Conservation (phyloP, 169 alveolate species). For the Plasmodium berghei region DNA sequence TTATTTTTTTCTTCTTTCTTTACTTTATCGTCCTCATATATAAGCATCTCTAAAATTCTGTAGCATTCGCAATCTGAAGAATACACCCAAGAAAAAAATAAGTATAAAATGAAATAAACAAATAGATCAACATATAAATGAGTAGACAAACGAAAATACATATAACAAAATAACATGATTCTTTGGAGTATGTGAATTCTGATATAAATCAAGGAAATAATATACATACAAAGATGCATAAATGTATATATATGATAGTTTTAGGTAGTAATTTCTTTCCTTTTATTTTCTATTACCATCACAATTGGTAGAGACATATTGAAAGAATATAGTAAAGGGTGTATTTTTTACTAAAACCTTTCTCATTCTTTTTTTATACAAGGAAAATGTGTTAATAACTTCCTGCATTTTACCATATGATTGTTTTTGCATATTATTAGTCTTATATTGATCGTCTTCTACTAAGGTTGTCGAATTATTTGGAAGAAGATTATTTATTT, state of each 20-base stretch:
- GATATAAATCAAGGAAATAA: too few species aligned
- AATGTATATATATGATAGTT: too few species aligned
- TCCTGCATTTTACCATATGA: neutral
- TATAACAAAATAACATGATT: neutral
- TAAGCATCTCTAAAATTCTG: conserved; percentile 52
- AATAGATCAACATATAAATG: neutral
- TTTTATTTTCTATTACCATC: conserved; percentile 23
- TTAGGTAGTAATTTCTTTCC: too few species aligned
- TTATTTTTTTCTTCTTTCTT: conserved; percentile 9
- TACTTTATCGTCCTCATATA: conserved; percentile 36
- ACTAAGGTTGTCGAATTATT: too few species aligned
- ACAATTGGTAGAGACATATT: conserved; percentile 33
- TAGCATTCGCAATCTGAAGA: conserved; percentile 41
- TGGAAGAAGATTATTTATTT: too few species aligned
- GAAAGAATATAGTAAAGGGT: conserved; percentile 71
- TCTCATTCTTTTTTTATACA: conserved; percentile 47
- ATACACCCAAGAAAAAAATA: neutral
- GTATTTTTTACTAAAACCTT: conserved; percentile 29
- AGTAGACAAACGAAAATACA: neutral
- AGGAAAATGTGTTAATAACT: conserved; percentile 4
- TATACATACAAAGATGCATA: too few species aligned
- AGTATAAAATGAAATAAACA: neutral
- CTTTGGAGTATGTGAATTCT: too few species aligned
- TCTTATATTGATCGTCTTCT: too few species aligned
- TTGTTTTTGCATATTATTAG: neutral